A percentile compares a stretch with the other conserved stretches of the same genome.
These are phyloP conservation scores for Schizothecium vesticola DNA, from an alignment of 495 filamentous ascomycete genomes.

Conservation along the genomic window DNA sequence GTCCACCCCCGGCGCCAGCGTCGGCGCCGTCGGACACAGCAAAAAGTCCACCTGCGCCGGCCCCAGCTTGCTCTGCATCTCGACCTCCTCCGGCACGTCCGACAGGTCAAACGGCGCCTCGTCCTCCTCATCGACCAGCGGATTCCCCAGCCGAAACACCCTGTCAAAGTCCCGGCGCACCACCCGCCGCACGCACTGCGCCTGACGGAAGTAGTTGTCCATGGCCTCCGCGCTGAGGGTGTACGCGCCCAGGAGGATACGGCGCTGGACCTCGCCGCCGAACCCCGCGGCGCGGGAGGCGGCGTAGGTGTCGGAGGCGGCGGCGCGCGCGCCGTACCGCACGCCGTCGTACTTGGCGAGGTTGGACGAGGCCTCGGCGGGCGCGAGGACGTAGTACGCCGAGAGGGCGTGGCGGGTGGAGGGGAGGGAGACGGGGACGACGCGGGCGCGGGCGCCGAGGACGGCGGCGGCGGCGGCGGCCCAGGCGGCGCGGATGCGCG, in stretches of 20 bases:
- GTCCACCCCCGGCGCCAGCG: conserved; percentile 60
- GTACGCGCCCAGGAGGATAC: conserved; percentile 87
- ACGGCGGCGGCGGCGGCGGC: conserved; percentile 50
- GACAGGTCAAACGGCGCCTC: conserved; percentile 41
- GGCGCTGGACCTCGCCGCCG: conserved; percentile 75
- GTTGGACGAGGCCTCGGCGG: conserved; percentile 93
- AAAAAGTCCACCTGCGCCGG: conserved; percentile 71
- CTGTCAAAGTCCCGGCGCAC: conserved; percentile 81
- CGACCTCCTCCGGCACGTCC: conserved; percentile 37
- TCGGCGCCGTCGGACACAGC: conserved; percentile 81
- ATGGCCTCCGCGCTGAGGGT: conserved; percentile 85
- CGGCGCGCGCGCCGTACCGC: conserved; percentile 65
- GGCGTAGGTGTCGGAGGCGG: conserved; percentile 52
- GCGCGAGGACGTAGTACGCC: conserved; percentile 91
- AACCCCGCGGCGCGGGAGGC: conserved; percentile 66
- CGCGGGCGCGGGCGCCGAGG: conserved; percentile 55
- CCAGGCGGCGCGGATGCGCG: conserved; percentile 64
- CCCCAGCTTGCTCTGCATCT: conserved; percentile 40
- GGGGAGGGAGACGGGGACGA: conserved; percentile 76
- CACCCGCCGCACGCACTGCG: conserved; percentile 78
- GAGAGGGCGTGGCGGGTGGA: conserved; percentile 78
- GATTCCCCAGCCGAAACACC: conserved; percentile 64
- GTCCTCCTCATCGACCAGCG: conserved; percentile 41
- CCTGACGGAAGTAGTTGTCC: conserved; percentile 94
- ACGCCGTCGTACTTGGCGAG: conserved; percentile 97